These are phyloP conservation scores for Scutellaria minor DNA, from an alignment of 257 asterid species.

Conservation along the genomic window DNA sequence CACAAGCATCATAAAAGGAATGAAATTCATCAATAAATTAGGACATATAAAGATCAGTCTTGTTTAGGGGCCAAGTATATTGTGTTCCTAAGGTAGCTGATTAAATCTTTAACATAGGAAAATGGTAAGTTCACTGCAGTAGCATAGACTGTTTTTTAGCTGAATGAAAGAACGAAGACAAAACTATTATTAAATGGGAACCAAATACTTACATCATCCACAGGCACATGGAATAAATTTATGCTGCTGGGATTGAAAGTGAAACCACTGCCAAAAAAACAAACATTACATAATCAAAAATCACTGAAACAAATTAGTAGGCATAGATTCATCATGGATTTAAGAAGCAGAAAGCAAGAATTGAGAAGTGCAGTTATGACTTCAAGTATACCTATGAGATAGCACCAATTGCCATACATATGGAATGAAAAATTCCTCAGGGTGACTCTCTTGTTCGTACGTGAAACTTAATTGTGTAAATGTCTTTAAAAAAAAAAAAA, in stretches of 20 bases:
- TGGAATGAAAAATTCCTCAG: slow-evolving; percentile 96
- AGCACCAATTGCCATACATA: slow-evolving; percentile 91
- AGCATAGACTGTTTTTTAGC: slow-evolving; percentile 1
- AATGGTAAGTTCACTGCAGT: background rate
- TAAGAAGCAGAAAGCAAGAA: background rate
- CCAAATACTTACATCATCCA: slow-evolving; percentile 56
- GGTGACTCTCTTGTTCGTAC: slow-evolving; percentile 97
- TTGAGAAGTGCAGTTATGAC: background rate
- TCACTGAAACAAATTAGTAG: background rate
- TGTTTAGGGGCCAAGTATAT: background rate
- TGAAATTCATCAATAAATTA: background rate
- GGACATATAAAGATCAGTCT: background rate
- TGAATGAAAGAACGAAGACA: slow-evolving; percentile 1
- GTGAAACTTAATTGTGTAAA: slow-evolving; percentile 87
- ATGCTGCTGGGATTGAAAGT: slow-evolving; percentile 68
- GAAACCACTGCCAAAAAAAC: slow-evolving; percentile 60
- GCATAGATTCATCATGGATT: slow-evolving; percentile 15
- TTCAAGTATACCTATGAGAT: slow-evolving; percentile 63
- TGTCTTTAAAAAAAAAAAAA: slow-evolving; percentile 52
- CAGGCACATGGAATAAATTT: slow-evolving; percentile 70
- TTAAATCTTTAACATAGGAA: background rate
- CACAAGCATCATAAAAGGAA: no score
- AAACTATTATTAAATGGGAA: background rate
- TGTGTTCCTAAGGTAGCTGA: background rate
- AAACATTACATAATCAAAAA: slow-evolving; percentile 7